Evolutionary conservation across 345 rosid genomes (phyloP), one percentile per base, ranked within the genome.

Genomic region (Lepidium aucheri): DNA sequence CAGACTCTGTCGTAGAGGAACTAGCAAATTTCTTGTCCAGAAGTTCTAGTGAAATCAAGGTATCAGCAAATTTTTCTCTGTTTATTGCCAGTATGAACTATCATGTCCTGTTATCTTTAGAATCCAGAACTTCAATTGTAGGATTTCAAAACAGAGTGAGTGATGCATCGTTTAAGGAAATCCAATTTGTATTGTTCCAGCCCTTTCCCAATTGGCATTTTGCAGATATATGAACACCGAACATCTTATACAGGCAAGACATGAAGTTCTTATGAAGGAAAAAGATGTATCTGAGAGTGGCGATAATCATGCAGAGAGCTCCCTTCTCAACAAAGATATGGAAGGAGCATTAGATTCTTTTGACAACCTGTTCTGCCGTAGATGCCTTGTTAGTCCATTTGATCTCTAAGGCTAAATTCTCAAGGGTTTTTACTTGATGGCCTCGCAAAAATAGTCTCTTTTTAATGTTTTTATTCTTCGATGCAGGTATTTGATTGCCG

Each of bases 181-280:
- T 63, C 64, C 64, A 30, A 43, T 67, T 83, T 82, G 84, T 83
- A 79, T 83, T 82, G 88, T 89, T 86, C 92, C 88, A 86, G 92
- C 88, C 54, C 77, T 81, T 83, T 84, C 96, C 96, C 88, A 78
- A 63, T 84, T 90, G 82, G 64, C 85, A 73, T 80, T 83, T 53
- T 90, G 88, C 97, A 87, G 88, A 86, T 89, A 86, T 85, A 88
- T 94, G 96, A 90, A 86, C 96, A 84, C 85, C 86, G 58, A 94
- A 84, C 95, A 83, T 90, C 97, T 90, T 90, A 84, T 94, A 87
- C 99, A 94, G 99, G 99, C 91, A 82, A 91, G 97, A 90, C 78
- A 82, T 68, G 95, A 84, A 77, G 74, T 74, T 66, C 90, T 95
- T 66, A 63, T 74, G 35, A 86, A 81, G 77, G 87, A 87, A 44